Evolutionary conservation across 2,329 filamentous ascomycete genomes (phyloP).

Genomic region (Diaporthe sp.): DNA sequence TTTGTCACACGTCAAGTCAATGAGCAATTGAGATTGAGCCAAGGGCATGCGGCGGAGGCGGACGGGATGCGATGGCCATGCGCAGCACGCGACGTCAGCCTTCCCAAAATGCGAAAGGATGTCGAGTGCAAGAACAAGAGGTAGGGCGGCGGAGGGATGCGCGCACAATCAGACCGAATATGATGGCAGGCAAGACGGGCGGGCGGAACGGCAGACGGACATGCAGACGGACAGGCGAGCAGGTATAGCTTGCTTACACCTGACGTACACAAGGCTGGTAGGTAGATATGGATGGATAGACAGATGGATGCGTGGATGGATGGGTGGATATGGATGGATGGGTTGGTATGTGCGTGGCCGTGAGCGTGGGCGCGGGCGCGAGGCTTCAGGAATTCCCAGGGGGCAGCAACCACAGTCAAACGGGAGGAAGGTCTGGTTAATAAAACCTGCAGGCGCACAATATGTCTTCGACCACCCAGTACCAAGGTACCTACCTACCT

Average conservation of each 20-base stretch:
- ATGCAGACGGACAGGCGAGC: background rate
- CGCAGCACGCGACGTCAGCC: conserved; percentile 12
- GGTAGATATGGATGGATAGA: background rate
- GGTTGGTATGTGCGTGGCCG: conserved; percentile 15
- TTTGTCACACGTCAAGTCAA: conserved; percentile 24
- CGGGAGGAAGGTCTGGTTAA: conserved; percentile 14
- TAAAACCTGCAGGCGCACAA: conserved; percentile 17
- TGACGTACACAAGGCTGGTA: conserved; percentile 9
- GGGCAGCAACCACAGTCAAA: background rate
- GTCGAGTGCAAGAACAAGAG: background rate
- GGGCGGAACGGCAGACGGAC: background rate
- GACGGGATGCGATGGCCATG: conserved; percentile 9
- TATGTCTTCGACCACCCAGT: background rate
- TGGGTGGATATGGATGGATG: conserved; percentile 17
- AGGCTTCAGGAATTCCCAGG: conserved; percentile 11
- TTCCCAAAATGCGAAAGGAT: background rate
- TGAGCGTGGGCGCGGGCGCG: background rate
- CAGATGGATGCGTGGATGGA: background rate
- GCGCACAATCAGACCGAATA: background rate
- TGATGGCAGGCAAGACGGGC: background rate
- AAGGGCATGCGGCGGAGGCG: conserved; percentile 10
- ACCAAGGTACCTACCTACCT: background rate
- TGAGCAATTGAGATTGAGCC: background rate
- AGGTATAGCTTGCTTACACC: conserved; percentile 3
- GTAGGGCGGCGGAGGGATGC: background rate